A percentile compares a stretch with the other conserved stretches of the same genome.
Evolutionary conservation across 2,329 filamentous ascomycete species (phyloP).

Genomic region (Zymoseptoria crescenta): DNA sequence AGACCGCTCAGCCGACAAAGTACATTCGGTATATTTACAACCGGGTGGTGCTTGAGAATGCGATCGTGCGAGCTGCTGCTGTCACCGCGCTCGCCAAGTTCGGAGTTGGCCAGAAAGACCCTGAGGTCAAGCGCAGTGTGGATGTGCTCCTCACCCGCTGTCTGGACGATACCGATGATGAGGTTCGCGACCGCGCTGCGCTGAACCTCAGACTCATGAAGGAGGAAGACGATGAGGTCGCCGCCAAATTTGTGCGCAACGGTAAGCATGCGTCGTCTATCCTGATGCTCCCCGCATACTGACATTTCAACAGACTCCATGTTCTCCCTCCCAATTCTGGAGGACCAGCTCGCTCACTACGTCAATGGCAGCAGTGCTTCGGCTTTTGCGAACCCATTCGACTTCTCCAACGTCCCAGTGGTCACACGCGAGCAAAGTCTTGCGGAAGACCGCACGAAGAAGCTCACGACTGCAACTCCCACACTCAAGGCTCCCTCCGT

Average conservation of each 20-base stretch:
- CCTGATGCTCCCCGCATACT: constrained; percentile 10
- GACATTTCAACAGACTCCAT: constrained; percentile 63
- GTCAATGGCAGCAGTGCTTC: constrained; percentile 86
- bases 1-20: constrained; percentile 92
- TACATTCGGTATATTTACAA: constrained; percentile 99
- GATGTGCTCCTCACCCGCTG: constrained; percentile 86
- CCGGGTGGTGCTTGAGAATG: constrained; percentile 92
- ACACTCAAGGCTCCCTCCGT: constrained; percentile 88
- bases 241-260: constrained; percentile 84
- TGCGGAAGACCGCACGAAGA: constrained; percentile 93
- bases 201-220: constrained; percentile 87
- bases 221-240: constrained; percentile 74
- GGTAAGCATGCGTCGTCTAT: constrained; percentile 45
- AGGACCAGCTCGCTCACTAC: constrained; percentile 96
- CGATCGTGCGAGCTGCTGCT: constrained; percentile 86
- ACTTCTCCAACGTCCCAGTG: constrained; percentile 81
- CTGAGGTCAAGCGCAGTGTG: constrained; percentile 93
- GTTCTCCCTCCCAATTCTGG: constrained; percentile 89
- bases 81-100: constrained; percentile 96
- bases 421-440: constrained; percentile 94
- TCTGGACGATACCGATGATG: constrained; percentile 93
- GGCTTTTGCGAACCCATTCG: constrained; percentile 78
- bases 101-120: constrained; percentile 90
- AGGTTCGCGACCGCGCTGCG: constrained; percentile 91
- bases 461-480: constrained; percentile 84